Conservation (phyloP, 2,329 filamentous ascomycete species). For the Nemania abortiva region DNA sequence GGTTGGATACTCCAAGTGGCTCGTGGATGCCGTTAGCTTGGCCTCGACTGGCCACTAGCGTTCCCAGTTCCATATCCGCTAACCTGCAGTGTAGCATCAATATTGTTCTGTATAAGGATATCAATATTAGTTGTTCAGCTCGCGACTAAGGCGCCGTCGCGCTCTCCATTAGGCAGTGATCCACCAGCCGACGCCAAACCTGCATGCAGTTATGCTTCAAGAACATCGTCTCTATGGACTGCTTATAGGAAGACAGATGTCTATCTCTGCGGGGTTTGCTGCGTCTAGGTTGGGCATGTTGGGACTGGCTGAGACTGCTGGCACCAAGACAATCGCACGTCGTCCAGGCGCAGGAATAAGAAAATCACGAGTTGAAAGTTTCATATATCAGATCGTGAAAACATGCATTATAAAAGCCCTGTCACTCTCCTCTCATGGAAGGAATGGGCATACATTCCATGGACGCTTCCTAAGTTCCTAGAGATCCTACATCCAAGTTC, state of each 20-base stretch:
- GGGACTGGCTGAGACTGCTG: neutral
- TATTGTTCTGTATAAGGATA: constrained; percentile 8
- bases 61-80: neutral
- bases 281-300: neutral
- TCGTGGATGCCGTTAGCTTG: neutral
- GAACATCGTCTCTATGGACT: neutral
- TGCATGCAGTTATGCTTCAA: neutral
- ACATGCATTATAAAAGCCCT: neutral
- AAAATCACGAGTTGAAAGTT: neutral
- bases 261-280: neutral
- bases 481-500: neutral
- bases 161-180: constrained; percentile 9
- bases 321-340: neutral
- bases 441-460: neutral
- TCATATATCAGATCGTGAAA: neutral
- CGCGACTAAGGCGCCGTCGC: neutral
- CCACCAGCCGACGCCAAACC: neutral
- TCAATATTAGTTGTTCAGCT: constrained; percentile 30
- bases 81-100: constrained; percentile 3
- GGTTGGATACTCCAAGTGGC: neutral
- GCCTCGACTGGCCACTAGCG: neutral
- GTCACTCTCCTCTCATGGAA: neutral
- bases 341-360: neutral
- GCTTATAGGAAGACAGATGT: neutral
- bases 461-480: neutral